Percentiles rank a stretch among this genome's conserved stretches.
phyloP scores from a whole-genome alignment of 2,329 filamentous ascomycete genomes.

The Hysterium pulicare region DNA sequence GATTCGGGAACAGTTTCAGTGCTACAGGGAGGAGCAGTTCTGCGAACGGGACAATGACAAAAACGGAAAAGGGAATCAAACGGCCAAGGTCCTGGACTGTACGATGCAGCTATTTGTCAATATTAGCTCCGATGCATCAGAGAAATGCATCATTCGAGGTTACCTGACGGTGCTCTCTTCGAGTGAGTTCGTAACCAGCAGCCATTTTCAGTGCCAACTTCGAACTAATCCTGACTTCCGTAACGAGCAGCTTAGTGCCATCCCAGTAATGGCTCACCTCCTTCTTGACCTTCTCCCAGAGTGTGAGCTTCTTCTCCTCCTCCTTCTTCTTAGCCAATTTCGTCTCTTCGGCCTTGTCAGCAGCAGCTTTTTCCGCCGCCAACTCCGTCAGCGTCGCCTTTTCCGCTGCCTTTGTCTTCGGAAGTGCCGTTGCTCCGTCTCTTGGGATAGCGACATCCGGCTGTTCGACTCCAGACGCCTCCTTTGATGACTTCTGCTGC shows the following conservation, averaged over 20 bases:
- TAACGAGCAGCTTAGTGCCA: conserved; percentile 88
- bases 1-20: conserved; percentile 91
- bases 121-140: too few relatives aligned
- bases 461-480: conserved; percentile 17
- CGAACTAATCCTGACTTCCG: conserved; percentile 90
- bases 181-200: conserved; percentile 91
- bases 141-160: too few relatives aligned
- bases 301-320: conserved; percentile 78
- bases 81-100: conserved; percentile 93
- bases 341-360: conserved; percentile 49
- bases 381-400: conserved; percentile 59
- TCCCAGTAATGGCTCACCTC: conserved; percentile 96
- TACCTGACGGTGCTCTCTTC: conserved; percentile 84
- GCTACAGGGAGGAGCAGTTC: conserved; percentile 89
- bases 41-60: conserved; percentile 93
- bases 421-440: conserved; percentile 40
- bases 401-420: conserved; percentile 48
- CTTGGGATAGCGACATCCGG: conserved; percentile 33
- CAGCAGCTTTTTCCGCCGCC: conserved; percentile 56
- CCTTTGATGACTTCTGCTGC: conserved; percentile 23
- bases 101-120: conserved; percentile 62
- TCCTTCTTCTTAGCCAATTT: conserved; percentile 61
- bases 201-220: conserved; percentile 95
- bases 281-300: conserved; percentile 92
- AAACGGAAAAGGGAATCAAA: conserved; percentile 92